These are phyloP conservation scores for Allomyces macrogynus DNA, from an alignment of 192 early-diverging fungal genomes.

Conservation along the genomic window DNA sequence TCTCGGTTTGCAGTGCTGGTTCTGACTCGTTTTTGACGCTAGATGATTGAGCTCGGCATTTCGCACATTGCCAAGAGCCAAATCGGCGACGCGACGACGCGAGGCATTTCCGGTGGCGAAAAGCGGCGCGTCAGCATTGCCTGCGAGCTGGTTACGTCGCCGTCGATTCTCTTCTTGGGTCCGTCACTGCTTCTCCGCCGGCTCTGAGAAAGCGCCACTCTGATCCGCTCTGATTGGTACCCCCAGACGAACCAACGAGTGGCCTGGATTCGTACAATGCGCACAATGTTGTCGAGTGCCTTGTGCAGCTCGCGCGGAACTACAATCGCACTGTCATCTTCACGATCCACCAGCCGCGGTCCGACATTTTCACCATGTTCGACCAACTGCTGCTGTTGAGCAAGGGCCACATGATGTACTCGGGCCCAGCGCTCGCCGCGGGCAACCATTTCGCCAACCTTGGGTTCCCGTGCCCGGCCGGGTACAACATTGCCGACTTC, in stretches of 20 bases:
- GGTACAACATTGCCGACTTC: constrained; percentile 84
- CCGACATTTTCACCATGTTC: constrained; percentile 77
- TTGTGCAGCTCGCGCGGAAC: constrained; percentile 53
- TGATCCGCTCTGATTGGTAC: no score
- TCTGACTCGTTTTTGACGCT: no score
- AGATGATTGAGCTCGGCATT: constrained; percentile 69
- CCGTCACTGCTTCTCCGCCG: no score
- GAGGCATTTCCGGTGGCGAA: constrained; percentile 83
- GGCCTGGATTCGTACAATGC: constrained; percentile 85
- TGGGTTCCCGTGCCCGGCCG: constrained; percentile 64
- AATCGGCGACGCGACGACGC: constrained; percentile 45
- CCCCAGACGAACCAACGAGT: constrained; percentile 53
- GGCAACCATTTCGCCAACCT: constrained; percentile 50
- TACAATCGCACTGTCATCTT: constrained; percentile 65
- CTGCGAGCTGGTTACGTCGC: constrained; percentile 76
- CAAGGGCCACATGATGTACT: constrained; percentile 62
- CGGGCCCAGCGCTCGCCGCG: constrained; percentile 40
- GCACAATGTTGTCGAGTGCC: constrained; percentile 78
- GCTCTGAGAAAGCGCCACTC: no score
- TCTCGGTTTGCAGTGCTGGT: no score
- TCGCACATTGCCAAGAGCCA: constrained; percentile 54
- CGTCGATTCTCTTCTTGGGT: constrained; percentile 68
- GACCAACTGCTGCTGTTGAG: constrained; percentile 72
- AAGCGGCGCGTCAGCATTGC: constrained; percentile 83
- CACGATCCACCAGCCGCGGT: constrained; percentile 89